Evolutionary conservation across 2,329 filamentous ascomycete genomes (phyloP), one percentile per base, ranked within the genome.

Genomic region (Trichoderma simmonsii): DNA sequence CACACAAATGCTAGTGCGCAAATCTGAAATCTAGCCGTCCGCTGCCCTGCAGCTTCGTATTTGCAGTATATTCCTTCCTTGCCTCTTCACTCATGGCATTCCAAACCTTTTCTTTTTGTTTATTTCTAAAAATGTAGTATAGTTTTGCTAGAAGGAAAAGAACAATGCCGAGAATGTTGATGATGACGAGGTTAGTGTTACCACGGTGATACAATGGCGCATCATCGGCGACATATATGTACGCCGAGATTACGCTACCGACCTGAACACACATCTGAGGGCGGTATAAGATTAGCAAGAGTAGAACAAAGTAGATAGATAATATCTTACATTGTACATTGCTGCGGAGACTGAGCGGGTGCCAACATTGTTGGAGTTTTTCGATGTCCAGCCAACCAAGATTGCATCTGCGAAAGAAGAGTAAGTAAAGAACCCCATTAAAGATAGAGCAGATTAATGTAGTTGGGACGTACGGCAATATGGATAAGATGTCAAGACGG

Each of bases 301-400:
- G 3, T 6, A 15, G 0, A 30, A 11, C 4, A 3, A 14, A 54
- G 1, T 3, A 11, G 14, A 18, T 30, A 2, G 26, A 11, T 6
- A 30, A 18, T 6, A 5, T 51, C 66, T 61, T 61, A 61, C 66
- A 21, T 69, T 69, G 21, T 69, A 69, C 14, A 69, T 48, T n/a
- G 66, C 66, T 26, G 66, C 66, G 8, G 66, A 69, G 7, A 69
- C 66, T 9, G 66, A 69, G 34, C 66, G 66, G 1, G 66, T 69
- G 12, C 66, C 66, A 14, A 69, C 66, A 28, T 69, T 69, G 28
- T 69, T 69, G 26, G 66, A 69, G 30, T 69, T 69, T n/a, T 69
- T 69, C 1, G 66, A 69, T 12, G 66, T 57, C 66, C 66, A 69
- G 28, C 66, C 66, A 51, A 69, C 66, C 30, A 69, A 21, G 15